phyloP scores from a whole-genome alignment of 2,329 filamentous ascomycete species.

The Emericellopsis atlantica region DNA sequence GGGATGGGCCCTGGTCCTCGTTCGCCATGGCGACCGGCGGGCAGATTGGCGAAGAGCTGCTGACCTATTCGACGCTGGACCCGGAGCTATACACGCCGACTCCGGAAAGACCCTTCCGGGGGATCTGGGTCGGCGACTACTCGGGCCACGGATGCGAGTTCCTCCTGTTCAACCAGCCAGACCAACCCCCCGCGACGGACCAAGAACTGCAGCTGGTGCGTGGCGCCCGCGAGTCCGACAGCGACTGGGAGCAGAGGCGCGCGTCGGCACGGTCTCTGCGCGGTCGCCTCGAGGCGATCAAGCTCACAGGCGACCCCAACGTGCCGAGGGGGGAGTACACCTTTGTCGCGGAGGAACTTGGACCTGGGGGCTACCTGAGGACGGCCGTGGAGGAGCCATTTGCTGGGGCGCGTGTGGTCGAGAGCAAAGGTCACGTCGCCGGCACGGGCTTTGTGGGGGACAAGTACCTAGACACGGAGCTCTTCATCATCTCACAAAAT shows the following conservation, averaged over 20 bases:
- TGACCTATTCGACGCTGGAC: slow-evolving; percentile 62
- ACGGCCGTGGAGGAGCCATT: slow-evolving; percentile 57
- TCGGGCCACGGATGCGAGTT: slow-evolving; percentile 83
- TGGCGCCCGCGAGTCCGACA: slow-evolving; percentile 26
- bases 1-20: slow-evolving; percentile 7
- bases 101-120: slow-evolving; percentile 66
- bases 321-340: slow-evolving; percentile 77
- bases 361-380: slow-evolving; percentile 49
- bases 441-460: slow-evolving; percentile 58
- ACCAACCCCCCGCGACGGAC: slow-evolving; percentile 25
- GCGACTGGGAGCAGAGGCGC: slow-evolving; percentile 31
- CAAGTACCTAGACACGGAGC: slow-evolving; percentile 59
- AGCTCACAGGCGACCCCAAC: slow-evolving; percentile 84
- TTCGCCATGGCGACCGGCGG: slow-evolving; percentile 17
- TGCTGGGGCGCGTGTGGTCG: slow-evolving; percentile 60
- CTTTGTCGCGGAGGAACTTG: slow-evolving; percentile 70
- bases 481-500: slow-evolving; percentile 70
- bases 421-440: slow-evolving; percentile 67
- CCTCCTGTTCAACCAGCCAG: slow-evolving; percentile 64
- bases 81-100: slow-evolving; percentile 71
- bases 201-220: slow-evolving; percentile 26
- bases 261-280: slow-evolving; percentile 37
- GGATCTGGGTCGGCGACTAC: slow-evolving; percentile 90
- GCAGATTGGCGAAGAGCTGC: slow-evolving; percentile 39
- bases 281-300: slow-evolving; percentile 70